Evolutionary conservation across 2,329 filamentous ascomycete species (phyloP).

Genomic region (Talaromyces atroroseus): DNA sequence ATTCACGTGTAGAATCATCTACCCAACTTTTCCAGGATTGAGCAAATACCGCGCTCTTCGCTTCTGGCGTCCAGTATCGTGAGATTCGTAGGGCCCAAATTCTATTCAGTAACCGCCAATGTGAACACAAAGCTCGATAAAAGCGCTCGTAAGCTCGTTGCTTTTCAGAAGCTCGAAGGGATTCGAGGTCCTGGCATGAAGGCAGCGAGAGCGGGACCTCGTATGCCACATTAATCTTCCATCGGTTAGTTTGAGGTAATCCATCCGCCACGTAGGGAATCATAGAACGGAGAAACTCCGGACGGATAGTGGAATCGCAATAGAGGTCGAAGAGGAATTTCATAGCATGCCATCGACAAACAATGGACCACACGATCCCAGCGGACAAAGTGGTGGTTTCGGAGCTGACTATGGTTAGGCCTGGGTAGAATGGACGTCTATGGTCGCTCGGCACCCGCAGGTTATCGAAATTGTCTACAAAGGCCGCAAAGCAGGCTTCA

Average conservation of each 20-base stretch:
- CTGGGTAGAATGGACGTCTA: not conserved
- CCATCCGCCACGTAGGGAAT: not conserved
- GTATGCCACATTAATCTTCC: not conserved
- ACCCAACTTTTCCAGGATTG: not conserved
- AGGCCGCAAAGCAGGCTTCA: not conserved
- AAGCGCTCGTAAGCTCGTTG: slow-evolving; percentile 3
- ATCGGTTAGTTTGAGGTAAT: not conserved
- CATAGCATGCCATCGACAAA: slow-evolving; percentile 9
- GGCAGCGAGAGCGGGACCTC: not conserved
- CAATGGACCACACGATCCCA: slow-evolving; percentile 3
- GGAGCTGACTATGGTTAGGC: not conserved
- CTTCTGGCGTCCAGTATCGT: not conserved
- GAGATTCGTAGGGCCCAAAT: not conserved
- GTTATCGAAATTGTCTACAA: not conserved
- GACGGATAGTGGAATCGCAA: slow-evolving; percentile 2
- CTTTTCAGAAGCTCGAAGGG: not conserved
- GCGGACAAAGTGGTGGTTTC: not conserved
- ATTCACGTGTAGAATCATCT: not conserved
- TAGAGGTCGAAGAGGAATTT: slow-evolving; percentile 9
- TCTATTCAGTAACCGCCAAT: slow-evolving; percentile 5
- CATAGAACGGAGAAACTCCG: not conserved
- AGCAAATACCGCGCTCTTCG: not conserved
- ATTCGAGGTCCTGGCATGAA: not conserved
- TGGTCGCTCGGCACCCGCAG: not conserved
- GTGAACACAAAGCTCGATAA: slow-evolving; percentile 1